A percentile compares a stretch with the other conserved stretches of the same genome.
phyloP scores from a whole-genome alignment of 768 basidiomycete genomes.

The Pisolithus microcarpus region DNA sequence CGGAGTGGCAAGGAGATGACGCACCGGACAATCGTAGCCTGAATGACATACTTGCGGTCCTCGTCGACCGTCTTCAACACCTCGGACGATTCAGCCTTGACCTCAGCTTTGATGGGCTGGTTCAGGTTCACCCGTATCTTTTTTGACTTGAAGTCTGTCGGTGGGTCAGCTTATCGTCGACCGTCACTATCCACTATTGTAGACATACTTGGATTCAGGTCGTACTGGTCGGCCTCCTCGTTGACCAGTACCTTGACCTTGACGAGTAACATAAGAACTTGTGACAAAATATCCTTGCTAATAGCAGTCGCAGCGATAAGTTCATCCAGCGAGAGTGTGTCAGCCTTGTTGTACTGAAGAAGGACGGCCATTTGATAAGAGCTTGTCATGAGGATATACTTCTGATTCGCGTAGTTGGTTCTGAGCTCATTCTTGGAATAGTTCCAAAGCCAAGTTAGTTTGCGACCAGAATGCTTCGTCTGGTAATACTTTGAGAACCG shows the following conservation, averaged over 20 bases:
- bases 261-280: constrained; percentile 54
- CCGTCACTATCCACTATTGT: too few species aligned
- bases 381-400: constrained; percentile 94
- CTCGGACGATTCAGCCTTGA: constrained; percentile 83
- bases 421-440: constrained; percentile 94
- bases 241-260: constrained; percentile 88
- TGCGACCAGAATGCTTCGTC: constrained; percentile 88
- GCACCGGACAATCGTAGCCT: constrained; percentile 84
- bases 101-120: constrained; percentile 88
- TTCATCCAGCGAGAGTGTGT: constrained; percentile 78
- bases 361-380: constrained; percentile 95
- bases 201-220: constrained; percentile 72
- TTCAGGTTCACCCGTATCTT: constrained; percentile 91
- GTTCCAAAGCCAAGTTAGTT: constrained; percentile 98
- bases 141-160: constrained; percentile 82
- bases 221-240: constrained; percentile 84
- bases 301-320: constrained; percentile 73
- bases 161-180: neutral
- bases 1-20: neutral
- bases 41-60: constrained; percentile 94
- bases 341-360: constrained; percentile 86
- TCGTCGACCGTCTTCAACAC: constrained; percentile 94
- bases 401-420: constrained; percentile 88
- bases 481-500: constrained; percentile 92
- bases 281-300: constrained; percentile 70